Evolutionary conservation across 1,284 basidiomycete species (phyloP).

Genomic region (Puccinia hordei): DNA sequence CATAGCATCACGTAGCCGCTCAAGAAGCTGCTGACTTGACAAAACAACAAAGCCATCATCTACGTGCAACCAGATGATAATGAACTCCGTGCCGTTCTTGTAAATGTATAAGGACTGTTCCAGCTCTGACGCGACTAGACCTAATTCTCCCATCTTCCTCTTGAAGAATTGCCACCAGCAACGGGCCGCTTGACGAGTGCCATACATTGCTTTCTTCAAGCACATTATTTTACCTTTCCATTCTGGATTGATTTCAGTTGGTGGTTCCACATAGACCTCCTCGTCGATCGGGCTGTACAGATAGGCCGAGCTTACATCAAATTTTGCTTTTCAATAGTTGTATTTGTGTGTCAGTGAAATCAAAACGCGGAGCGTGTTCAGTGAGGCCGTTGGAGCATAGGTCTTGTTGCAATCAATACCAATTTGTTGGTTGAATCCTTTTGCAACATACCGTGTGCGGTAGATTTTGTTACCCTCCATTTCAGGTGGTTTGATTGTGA

Average conservation of each 20-base stretch:
- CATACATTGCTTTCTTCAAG: no score
- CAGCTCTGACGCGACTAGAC: no score
- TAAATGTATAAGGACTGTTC: no score
- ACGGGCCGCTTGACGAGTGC: no score
- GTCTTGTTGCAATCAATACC: constrained; percentile 14
- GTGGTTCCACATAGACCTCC: no score
- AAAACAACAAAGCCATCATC: no score
- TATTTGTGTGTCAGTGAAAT: not conserved
- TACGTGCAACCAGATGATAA: constrained; percentile 28
- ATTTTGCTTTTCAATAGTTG: not conserved
- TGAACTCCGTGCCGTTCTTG: not conserved
- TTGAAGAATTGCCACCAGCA: no score
- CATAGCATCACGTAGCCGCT: no score
- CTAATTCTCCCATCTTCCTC: no score
- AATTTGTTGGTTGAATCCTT: constrained; percentile 16
- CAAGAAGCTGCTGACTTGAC: no score
- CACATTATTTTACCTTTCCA: no score
- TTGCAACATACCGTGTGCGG: not conserved
- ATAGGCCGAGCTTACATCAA: constrained; percentile 1
- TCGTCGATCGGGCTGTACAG: constrained; percentile 11
- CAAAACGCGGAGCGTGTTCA: not conserved
- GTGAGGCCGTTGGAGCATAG: constrained; percentile 15
- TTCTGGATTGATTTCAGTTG: no score
- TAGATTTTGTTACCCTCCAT: not conserved
- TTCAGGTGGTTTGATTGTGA: constrained; percentile 8